These are phyloP conservation scores for Tetrahymena thermophila DNA, from an alignment of 73 alveolate species.

Conservation along the genomic window DNA sequence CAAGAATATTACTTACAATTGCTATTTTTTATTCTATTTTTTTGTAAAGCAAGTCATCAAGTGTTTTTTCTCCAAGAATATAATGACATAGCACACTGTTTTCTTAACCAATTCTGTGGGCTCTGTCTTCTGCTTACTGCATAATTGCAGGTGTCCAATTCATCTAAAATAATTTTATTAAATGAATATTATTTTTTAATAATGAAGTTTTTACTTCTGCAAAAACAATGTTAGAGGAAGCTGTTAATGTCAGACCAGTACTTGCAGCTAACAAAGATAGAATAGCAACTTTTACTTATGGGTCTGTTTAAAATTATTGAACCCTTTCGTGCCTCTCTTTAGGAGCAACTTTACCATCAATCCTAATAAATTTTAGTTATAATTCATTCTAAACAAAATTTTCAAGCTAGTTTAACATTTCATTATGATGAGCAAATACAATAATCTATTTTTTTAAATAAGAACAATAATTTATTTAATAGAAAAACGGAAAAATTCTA, in stretches of 20 bases:
- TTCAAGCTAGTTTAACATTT: not conserved
- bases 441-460: not conserved
- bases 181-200: not conserved
- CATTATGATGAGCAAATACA: not conserved
- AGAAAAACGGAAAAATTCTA: too few relatives aligned
- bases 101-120: constrained; percentile 90
- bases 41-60: not conserved
- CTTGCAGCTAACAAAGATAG: constrained; percentile 77
- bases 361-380: not conserved
- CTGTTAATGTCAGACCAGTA: constrained; percentile 87
- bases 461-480: too few relatives aligned
- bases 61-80: constrained; percentile 47
- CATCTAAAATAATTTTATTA: not conserved
- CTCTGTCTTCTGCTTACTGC: constrained; percentile 96
- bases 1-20: not conserved
- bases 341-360: constrained; percentile 16
- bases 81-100: constrained; percentile 76
- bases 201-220: constrained; percentile 64
- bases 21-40: not conserved
- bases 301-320: constrained; percentile 59
- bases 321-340: constrained; percentile 63
- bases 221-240: constrained; percentile 83
- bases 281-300: constrained; percentile 62
- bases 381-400: not conserved
- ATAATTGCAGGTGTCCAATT: constrained; percentile 90